These are phyloP conservation scores for Colletotrichum sidae DNA, from an alignment of 2,329 filamentous ascomycete species.

Conservation along the genomic window DNA sequence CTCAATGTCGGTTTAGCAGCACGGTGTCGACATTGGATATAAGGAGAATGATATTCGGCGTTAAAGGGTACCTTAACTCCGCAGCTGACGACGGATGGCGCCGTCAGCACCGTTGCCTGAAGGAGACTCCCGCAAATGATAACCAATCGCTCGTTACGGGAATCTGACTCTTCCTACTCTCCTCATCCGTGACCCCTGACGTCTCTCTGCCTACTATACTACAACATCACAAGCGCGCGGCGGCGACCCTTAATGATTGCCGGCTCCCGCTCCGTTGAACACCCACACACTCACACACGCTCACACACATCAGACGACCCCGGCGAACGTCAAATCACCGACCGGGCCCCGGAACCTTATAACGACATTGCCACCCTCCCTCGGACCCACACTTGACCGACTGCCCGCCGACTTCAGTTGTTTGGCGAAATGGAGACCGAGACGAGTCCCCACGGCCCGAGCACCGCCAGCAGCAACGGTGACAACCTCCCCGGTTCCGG, in stretches of 20 bases:
- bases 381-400: conserved; percentile 6
- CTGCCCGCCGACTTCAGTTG: neutral
- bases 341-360: conserved; percentile 14
- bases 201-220: too few relatives aligned
- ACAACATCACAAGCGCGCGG: too few relatives aligned
- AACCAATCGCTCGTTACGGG: neutral
- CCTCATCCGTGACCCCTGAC: neutral
- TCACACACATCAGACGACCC: conserved; percentile 1
- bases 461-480: conserved; percentile 6
- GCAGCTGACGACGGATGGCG: conserved; percentile 15
- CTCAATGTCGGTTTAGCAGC: neutral
- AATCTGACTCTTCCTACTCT: neutral
- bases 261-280: too few relatives aligned
- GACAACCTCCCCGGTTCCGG: neutral
- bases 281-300: neutral
- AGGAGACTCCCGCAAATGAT: conserved; percentile 4
- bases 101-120: conserved; percentile 26
- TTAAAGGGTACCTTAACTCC: conserved; percentile 25
- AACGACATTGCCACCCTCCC: neutral
- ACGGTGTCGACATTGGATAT: neutral
- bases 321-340: conserved; percentile 4
- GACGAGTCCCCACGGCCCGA: conserved; percentile 3
- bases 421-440: neutral
- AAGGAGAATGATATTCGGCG: conserved; percentile 8
- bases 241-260: too few relatives aligned